A percentile compares a stretch with the other conserved stretches of the same genome.
These are phyloP conservation scores for Asterophora lycoperdoides DNA, from an alignment of 768 basidiomycete species.

Conservation along the genomic window DNA sequence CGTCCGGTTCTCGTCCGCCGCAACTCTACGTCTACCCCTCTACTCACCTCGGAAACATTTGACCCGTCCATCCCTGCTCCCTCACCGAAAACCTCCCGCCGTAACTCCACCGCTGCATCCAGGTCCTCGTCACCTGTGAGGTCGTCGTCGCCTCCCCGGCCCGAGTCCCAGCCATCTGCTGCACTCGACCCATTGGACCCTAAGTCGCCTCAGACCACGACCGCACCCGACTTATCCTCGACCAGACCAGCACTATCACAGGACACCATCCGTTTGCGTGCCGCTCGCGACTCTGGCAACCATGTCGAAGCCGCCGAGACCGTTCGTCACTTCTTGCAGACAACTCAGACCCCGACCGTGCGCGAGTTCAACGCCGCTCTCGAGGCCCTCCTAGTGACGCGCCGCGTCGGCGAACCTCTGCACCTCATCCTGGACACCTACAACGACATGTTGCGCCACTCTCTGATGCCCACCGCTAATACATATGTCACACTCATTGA, in stretches of 20 bases:
- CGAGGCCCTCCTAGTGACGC: slow-evolving; percentile 43
- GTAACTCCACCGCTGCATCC: slow-evolving; percentile 12
- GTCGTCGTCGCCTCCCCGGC: not conserved
- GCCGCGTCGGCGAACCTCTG: slow-evolving; percentile 50
- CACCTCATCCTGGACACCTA: slow-evolving; percentile 61
- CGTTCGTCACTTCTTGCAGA: slow-evolving; percentile 31
- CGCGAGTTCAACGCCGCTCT: slow-evolving; percentile 63
- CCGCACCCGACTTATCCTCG: slow-evolving; percentile 4
- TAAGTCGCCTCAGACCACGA: slow-evolving; percentile 16
- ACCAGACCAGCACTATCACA: slow-evolving; percentile 13
- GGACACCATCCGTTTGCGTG: slow-evolving; percentile 19
- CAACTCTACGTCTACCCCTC: slow-evolving; percentile 41
- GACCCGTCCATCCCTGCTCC: slow-evolving; percentile 19
- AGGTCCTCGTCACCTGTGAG: slow-evolving; percentile 4
- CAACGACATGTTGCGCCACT: slow-evolving; percentile 60
- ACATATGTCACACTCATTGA: slow-evolving; percentile 63
- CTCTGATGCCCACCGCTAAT: slow-evolving; percentile 54
- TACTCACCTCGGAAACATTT: slow-evolving; percentile 18
- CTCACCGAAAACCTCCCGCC: slow-evolving; percentile 14
- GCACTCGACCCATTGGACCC: slow-evolving; percentile 18
- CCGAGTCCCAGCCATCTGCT: not conserved
- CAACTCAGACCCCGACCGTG: slow-evolving; percentile 32
- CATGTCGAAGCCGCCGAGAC: slow-evolving; percentile 27
- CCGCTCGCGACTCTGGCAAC: slow-evolving; percentile 25
- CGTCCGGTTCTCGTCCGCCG: slow-evolving; percentile 39